These are phyloP conservation scores for Avicennia marina DNA, from an alignment of 257 asterid genomes.

Conservation along the genomic window DNA sequence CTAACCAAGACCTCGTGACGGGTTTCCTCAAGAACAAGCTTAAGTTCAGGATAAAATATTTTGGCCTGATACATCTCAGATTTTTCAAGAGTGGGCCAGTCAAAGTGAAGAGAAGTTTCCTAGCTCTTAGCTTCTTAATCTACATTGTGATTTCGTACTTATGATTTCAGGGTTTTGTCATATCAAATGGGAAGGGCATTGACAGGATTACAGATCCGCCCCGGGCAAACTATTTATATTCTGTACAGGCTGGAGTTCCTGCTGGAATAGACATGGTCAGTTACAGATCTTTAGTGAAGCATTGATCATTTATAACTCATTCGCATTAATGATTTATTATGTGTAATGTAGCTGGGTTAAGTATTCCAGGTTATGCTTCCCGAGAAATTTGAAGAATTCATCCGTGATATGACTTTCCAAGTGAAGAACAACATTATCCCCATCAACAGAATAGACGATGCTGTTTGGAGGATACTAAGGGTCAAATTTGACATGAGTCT, in stretches of 20 bases:
- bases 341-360: not conserved
- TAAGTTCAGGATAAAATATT: conserved; percentile 52
- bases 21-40: conserved; percentile 53
- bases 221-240: conserved; percentile 59
- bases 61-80: not conserved
- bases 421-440: conserved; percentile 43
- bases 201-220: conserved; percentile 77
- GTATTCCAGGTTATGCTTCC: conserved; percentile 54
- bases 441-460: conserved; percentile 61
- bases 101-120: not conserved
- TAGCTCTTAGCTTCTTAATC: not conserved
- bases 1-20: conserved; percentile 45
- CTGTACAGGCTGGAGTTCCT: conserved; percentile 71
- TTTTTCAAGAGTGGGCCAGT: not conserved
- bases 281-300: too few relatives aligned
- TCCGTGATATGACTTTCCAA: conserved; percentile 28
- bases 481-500: conserved; percentile 56
- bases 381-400: conserved; percentile 40
- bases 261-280: conserved; percentile 93
- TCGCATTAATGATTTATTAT: not conserved
- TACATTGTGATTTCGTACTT: not conserved
- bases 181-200: conserved; percentile 82
- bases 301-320: too few relatives aligned
- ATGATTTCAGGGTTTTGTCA: conserved; percentile 73
- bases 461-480: conserved; percentile 49